A percentile compares a stretch with the other conserved stretches of the same genome.
Evolutionary conservation across 345 rosid genomes (phyloP).

Genomic region (Populus ilicifolia): DNA sequence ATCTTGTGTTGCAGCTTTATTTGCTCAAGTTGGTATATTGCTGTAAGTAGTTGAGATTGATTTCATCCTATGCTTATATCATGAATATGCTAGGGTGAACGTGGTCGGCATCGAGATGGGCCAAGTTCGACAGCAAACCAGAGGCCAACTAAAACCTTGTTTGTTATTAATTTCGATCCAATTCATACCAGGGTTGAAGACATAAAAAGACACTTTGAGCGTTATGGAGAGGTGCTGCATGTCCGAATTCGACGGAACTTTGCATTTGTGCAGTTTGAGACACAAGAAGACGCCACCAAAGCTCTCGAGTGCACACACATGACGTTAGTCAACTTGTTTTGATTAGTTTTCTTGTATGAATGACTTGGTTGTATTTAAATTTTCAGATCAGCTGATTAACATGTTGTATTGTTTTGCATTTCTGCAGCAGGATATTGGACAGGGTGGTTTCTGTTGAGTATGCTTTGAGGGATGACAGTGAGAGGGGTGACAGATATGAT

Average conservation of each 20-base stretch:
- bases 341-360: background rate
- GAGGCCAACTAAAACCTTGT: constrained; percentile 85
- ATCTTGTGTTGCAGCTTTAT: background rate
- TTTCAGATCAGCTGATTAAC: background rate
- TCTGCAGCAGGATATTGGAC: constrained; percentile 70
- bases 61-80: background rate
- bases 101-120: constrained; percentile 65
- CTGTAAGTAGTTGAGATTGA: background rate
- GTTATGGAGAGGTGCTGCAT: constrained; percentile 65
- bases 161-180: constrained; percentile 84
- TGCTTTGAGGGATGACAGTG: constrained; percentile 76
- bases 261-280: constrained; percentile 78
- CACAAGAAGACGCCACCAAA: constrained; percentile 80
- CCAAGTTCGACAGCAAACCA: constrained; percentile 44
- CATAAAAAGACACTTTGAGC: constrained; percentile 70
- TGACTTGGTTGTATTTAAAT: background rate
- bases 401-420: background rate
- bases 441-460: constrained; percentile 84
- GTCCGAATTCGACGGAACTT: constrained; percentile 73
- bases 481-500: constrained; percentile 53
- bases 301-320: constrained; percentile 72
- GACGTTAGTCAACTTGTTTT: constrained; percentile 39
- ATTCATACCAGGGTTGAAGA: constrained; percentile 64
- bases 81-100: constrained; percentile 50
- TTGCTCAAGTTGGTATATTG: background rate